Evolutionary conservation across 192 early-diverging fungal species (phyloP), one percentile per base, ranked within the genome.

Genomic region (Dissophora globulifera): DNA sequence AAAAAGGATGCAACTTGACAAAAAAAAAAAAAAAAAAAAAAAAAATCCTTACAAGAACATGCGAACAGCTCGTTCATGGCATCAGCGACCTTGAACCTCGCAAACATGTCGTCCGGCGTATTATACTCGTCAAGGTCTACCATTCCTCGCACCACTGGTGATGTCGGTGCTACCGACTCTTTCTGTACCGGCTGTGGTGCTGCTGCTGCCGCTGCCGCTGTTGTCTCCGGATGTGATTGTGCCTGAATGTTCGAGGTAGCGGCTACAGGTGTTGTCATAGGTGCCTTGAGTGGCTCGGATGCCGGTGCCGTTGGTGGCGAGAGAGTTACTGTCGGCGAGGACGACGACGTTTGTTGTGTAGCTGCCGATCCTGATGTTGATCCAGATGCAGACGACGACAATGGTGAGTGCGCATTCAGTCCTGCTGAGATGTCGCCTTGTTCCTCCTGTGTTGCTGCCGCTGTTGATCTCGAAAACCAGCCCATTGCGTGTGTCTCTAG

Each of bases 381-480:
- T 12, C 20, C 48, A 0, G 46, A 7, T 15, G 60, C 20, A 22
- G 45, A n/a, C 16, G 45, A 13, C 4, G 38, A 47, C 46, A 47
- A 47, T 31, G 52, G 5, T 56, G 31, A 35, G 31, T 35, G 31
- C n/a, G 23, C n/a, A 42, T 15, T 35, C 40, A 22, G 51, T 15
- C 19, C 19, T 30, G 31, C 33, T 0, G 33, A 6, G 30, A 33
- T 38, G 9, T 45, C 30, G 15, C 38, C 27, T 15, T 60, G 52
- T 20, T 31, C 26, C 22, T 41, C 45, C 19, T 45, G 46, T 4
- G 48, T 3, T n/a, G 47, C 17, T 16, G 46, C 22, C 27, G 29
- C 19, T 54, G 62, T 33, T 26, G 71, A 75, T 66, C 41, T 64
- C 31, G 70, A 74, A 40, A 75, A 75, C 71, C 71, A 75, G 43